Evolutionary conservation across 257 asterid genomes (phyloP), one percentile per base, ranked within the genome.

Genomic region (Nicotiana tomentosiformis): DNA sequence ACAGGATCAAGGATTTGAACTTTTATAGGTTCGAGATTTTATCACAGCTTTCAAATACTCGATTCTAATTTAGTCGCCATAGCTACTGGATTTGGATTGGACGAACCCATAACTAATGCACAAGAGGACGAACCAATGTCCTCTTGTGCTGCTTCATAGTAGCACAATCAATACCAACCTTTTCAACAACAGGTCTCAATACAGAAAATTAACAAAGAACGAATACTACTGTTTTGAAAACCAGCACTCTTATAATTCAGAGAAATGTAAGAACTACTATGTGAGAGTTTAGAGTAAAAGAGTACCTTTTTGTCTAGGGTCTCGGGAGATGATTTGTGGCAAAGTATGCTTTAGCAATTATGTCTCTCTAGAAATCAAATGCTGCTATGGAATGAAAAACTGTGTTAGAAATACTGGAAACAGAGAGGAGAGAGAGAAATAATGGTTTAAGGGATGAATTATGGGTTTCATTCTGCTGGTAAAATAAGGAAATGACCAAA

Each of bases 111-210:
- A 35, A 69, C 77, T 69, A 69, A 69, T 39, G 26, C 55, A 35
- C 30, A 3, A 68, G 7, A 30, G 32, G 32, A 30, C 32, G 32
- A 30, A 30, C 2, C 2, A 3, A 32, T 32, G 32, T 35, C 77
- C 4, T 1, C 49, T 18, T 14, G 15, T 33, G 53, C 10, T 39
- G 62, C 57, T 67, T 39, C 77, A 69, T 37, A 46, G 14, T 10
- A 69, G 16, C 77, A 69, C 1, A n/a, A 70, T 11, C 18, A 70
- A 39, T n/a, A 39, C 10, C 33, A 69, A 69, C 56, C 17, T 17
- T 33, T 46, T 43, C 58, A 43, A 43, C 82, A 66, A 77, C 77
- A 68, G 39, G 81, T 83, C 55, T 84, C 83, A 76, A 76, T 26
- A 61, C 14, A 70, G 14, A 51, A 23, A n/a, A 56, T 55, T 15